phyloP scores from a whole-genome alignment of 352 stramenopile genomes.

The Phytopythium oedochilum region DNA sequence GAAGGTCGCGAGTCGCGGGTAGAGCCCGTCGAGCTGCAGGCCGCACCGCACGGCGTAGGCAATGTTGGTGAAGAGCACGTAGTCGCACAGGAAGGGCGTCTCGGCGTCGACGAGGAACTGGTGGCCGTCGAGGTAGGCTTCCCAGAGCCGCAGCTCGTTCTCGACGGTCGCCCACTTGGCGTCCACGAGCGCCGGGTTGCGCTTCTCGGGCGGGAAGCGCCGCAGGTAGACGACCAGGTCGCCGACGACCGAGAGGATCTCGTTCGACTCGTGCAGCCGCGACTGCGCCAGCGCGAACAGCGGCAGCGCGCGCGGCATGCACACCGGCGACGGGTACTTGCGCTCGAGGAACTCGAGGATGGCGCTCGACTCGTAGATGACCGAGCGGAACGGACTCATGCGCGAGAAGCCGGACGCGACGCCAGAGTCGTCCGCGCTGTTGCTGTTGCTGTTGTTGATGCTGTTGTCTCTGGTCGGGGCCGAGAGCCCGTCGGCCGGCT shows the following conservation, averaged over 20 bases:
- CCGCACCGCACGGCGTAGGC: slow-evolving; percentile 83
- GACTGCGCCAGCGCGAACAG: slow-evolving; percentile 70
- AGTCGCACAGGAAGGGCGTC: slow-evolving; percentile 69
- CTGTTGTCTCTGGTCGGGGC: neutral
- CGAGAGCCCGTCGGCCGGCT: slow-evolving; percentile 31
- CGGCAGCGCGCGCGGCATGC: slow-evolving; percentile 42
- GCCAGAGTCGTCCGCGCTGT: slow-evolving; percentile 15
- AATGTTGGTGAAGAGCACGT: slow-evolving; percentile 83
- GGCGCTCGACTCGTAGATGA: slow-evolving; percentile 75
- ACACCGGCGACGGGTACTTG: slow-evolving; percentile 39
- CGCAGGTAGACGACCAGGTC: slow-evolving; percentile 80
- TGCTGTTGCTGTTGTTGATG: slow-evolving; percentile 7
- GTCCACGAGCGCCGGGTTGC: slow-evolving; percentile 51
- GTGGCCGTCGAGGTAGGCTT: slow-evolving; percentile 59
- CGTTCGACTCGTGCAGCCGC: slow-evolving; percentile 76
- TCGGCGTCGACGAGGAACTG: slow-evolving; percentile 62
- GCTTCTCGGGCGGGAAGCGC: slow-evolving; percentile 53
- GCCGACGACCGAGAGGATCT: slow-evolving; percentile 79
- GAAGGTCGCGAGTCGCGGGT: slow-evolving; percentile 71
- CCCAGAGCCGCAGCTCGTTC: slow-evolving; percentile 71
- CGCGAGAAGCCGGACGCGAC: slow-evolving; percentile 27
- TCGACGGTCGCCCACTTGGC: slow-evolving; percentile 71
- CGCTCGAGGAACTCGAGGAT: slow-evolving; percentile 83
- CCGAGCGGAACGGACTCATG: slow-evolving; percentile 34
- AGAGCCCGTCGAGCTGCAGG: slow-evolving; percentile 75